phyloP scores from a whole-genome alignment of 1,284 basidiomycete genomes.

The Malassezia dermatis region DNA sequence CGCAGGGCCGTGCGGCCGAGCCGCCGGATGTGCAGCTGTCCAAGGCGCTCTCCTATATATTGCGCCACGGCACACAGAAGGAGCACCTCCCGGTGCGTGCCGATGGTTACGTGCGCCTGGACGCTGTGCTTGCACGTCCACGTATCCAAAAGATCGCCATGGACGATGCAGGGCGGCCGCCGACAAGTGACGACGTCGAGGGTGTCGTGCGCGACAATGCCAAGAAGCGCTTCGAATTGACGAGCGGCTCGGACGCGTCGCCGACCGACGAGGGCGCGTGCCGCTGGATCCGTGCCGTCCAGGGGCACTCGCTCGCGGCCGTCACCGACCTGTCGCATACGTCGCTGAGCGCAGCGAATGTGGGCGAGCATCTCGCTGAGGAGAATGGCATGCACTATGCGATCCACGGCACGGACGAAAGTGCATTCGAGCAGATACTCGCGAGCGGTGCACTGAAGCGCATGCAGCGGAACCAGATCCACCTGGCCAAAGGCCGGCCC shows the following conservation, averaged over 20 bases:
- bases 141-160: conserved; percentile 32
- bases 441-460: conserved; percentile 60
- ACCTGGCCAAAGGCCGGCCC: conserved; percentile 60
- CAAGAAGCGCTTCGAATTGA: conserved; percentile 40
- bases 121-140: conserved; percentile 50
- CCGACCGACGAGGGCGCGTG: conserved; percentile 6
- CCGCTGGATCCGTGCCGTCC: conserved; percentile 69
- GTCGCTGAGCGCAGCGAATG: conserved; percentile 21
- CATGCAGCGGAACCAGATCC: conserved; percentile 78
- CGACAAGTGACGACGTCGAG: conserved; percentile 24
- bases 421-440: conserved; percentile 50
- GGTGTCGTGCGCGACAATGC: conserved; percentile 27
- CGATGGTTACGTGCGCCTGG: conserved; percentile 68
- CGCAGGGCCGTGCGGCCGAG: conserved; percentile 3
- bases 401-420: conserved; percentile 37
- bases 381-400: conserved; percentile 4
- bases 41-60: conserved; percentile 70
- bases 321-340: conserved; percentile 24
- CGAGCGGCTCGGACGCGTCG: conserved; percentile 23
- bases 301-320: conserved; percentile 68
- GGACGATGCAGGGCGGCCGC: conserved; percentile 15
- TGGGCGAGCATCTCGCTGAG: conserved; percentile 4
- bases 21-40: conserved; percentile 52
- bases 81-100: conserved; percentile 63
- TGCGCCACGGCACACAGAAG: conserved; percentile 69